Base-by-base conservation (phyloP, 2,329 filamentous ascomycete genomes). In the Botrytis fragariae region DNA sequence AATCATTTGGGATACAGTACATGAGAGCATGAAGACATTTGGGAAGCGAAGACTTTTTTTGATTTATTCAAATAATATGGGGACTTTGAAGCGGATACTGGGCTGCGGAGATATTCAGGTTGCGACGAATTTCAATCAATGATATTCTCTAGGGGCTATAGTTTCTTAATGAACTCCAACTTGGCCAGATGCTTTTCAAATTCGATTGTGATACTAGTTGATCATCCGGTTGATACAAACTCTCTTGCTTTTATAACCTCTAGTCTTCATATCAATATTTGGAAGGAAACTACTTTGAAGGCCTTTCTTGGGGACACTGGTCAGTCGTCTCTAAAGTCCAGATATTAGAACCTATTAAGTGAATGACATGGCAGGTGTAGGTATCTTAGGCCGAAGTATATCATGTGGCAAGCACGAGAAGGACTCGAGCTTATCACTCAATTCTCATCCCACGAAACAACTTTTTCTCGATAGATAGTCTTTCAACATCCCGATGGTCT, bases 401-500 rank as follows among this genome's bases (percentile, higher is more conserved):
- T 4, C 14, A 39, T 39, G 10, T 37, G 35, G 37, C 14, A 16
- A 39, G 22, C 35, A 9, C n/a, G 22, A 4, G 5, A 39, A n/a
- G 7, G 35, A 9, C 37, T 62, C 12, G 8, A 18, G 5, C 22
- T 39, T 62, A 37, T 62, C 7, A 18, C 14, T n/a, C 8, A 16
- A n/a, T 16, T 8, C 59, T 16, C 59, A 18, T 39, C 0, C 7
- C 35, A 18, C 14, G 22, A 39, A 16, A 62, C 12, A 4, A 25
- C 6, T 7, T 0, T n/a, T 39, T 3, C 22, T n/a, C 16, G 35
- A 39, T n/a, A 18, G 3, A 9, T 18, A n/a, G 6, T n/a, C n/a
- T 39, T 3, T n/a, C 8, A n/a, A 39, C 12, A 39, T n/a, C 0
- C 14, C 32, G n/a, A 57, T 29, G 0, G 4, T 18, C 14, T 9